Base-by-base conservation (phyloP, 495 filamentous ascomycete species). In the Aspergillus avenaceus region DNA sequence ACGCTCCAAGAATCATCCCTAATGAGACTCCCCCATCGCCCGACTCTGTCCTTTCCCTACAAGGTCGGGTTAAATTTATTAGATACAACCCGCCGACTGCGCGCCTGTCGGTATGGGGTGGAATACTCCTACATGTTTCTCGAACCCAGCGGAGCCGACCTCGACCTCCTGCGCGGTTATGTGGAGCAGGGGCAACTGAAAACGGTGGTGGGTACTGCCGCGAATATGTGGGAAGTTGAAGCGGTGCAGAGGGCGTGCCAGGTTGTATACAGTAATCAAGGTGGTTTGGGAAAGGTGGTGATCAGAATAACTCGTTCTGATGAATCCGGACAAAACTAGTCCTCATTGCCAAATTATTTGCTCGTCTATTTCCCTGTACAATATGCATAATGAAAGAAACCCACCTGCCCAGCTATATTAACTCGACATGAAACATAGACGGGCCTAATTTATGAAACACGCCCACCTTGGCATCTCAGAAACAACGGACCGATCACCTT, bases 261-360 rank as follows among this genome's bases (percentile, higher is more conserved):
- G 47, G 61, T 70, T 53, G 72, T 83, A 16, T 68, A 63, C 19
- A 66, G 65, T 18, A 71, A 69, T 3, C 80, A 78, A 49, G 80
- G 81, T 0, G 81, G 80, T 3, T 45, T 81, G 21, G 81, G 81
- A 23, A 82, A 80, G 60, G 59, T 80, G 51, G 75, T 82, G 5
- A 62, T 82, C 50, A 62, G 66, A 45, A 63, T 79, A 52, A 53
- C 49, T 8, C 4, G 11, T 4, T 3, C 29, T n/a, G 29, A 34
- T 5, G 14, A 34, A n/a, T n/a, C n/a, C n/a, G n/a, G n/a, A n/a
- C n/a, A n/a, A n/a, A n/a, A n/a, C n/a, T n/a, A n/a, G n/a, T n/a
- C n/a, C n/a, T n/a, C n/a, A n/a, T n/a, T n/a, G n/a, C n/a, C n/a
- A n/a, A n/a, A n/a, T n/a, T n/a, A n/a, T n/a, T n/a, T n/a, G n/a